Evolutionary conservation across 345 rosid species (phyloP), one percentile per base, ranked within the genome.

Genomic region (Tarenaya hassleriana): DNA sequence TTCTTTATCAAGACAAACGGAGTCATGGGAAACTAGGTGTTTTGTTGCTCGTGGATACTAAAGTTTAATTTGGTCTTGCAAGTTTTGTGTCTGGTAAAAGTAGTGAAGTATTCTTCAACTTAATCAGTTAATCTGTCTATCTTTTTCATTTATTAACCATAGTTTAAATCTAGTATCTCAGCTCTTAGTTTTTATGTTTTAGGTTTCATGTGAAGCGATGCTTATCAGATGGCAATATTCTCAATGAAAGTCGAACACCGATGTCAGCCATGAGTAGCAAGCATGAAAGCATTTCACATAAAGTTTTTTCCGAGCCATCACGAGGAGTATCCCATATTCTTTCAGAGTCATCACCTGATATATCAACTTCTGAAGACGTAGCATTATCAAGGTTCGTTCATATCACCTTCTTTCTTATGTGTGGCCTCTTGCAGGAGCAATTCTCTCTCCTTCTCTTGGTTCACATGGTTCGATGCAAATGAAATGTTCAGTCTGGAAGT

Each of bases 151-250:
- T 15, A 45, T 65, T 34, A 35, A 40, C 39, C 45, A n/a, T n/a
- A 34, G 38, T 38, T 24, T 24, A 24, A 24, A 24, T 24, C 29
- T 24, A 24, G 2, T 32, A 33, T 52, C 45, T 27, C 16, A 52
- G 33, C 49, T 45, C 47, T 15, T 57, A 7, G 19, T 40, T 44
- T 58, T 55, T 38, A 52, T 41, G 60, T 61, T 71, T 60, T 71
- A 92, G 97, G 80, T 75, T 82, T 54, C 55, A 64, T 63, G 76
- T 86, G 70, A 78, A 83, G 69, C 77, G 95, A 72, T 94, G 85
- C 70, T 77, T 83, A 47, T 94, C 97, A 17, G 97, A 81, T 74
- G 99, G 99, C 68, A 94, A 83, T 71, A 74, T 88, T 54, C 81
- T 88, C 56, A 82, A 21, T 17, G 77, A 60, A 62, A 74, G 68